Base-by-base conservation (phyloP, 2,329 filamentous ascomycete genomes). In the Tolypocladium inflatum region DNA sequence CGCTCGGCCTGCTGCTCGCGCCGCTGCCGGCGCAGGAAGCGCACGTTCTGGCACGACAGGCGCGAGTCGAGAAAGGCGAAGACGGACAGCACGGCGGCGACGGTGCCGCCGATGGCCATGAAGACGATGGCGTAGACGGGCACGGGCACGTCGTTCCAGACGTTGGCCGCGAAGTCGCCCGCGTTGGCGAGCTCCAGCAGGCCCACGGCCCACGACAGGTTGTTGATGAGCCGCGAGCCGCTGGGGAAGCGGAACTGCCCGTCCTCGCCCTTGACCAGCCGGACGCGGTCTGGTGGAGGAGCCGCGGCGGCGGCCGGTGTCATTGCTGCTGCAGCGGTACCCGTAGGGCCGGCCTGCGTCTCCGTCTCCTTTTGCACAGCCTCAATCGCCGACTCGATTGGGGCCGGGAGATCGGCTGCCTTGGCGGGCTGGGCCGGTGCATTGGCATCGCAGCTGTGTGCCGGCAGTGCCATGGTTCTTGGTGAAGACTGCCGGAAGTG, bases 111-210 rank as follows among this genome's bases (percentile, higher is more conserved):
- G 3, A 83, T 67, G 0, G 70, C 79, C 80, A 84, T 83, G 5
- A 82, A 67, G 0, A 76, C 73, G 0, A 76, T 67, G 10, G 78
- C 80, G 55, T 77, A 77, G 1, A 65, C 61, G 0, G 80, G 80
- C 0, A 81, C 73, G 0, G 80, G 81, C 0, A 75, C 68, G 1
- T 76, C 61, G 61, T 84, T 83, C 78, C 79, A 84, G 1, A 83
- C 75, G 57, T 84, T 83, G 57, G 81, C 81, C 0, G 80, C 79
- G 57, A 83, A 83, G 62, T 84, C 81, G 2, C 76, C 75, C 0
- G 79, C 79, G 63, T 84, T 84, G 56, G 78, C 78, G 2, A 82
- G 71, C 60, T 84, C 81, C 21, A 84, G 75, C 54, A 78, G 78
- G 0, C 79, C 81, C 1, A 81, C 68, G 5, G 64, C 65, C 33